Conservation (phyloP, 257 asterid genomes). For the Galeopsis tetrahit region DNA sequence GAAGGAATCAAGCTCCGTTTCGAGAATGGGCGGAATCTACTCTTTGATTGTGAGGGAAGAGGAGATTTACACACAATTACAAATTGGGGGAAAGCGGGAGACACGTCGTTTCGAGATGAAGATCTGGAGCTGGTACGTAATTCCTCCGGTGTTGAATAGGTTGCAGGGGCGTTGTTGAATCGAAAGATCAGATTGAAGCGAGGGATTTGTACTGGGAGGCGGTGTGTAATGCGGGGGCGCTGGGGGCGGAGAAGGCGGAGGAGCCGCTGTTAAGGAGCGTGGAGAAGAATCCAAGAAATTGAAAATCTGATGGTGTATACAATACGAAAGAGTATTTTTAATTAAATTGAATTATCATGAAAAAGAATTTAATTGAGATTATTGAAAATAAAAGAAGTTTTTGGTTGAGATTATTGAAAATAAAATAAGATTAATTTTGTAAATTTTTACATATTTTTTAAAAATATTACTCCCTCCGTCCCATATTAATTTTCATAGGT, state of each 20-base stretch:
- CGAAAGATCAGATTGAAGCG: slow-evolving; percentile 56
- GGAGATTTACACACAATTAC: slow-evolving; percentile 41
- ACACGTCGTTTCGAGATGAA: slow-evolving; percentile 45
- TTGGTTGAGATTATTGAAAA: too few relatives aligned
- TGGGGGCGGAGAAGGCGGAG: slow-evolving; percentile 73
- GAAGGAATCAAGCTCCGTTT: too few relatives aligned
- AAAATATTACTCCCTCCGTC: too few relatives aligned
- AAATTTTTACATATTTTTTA: too few relatives aligned
- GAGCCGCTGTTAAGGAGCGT: slow-evolving; percentile 50
- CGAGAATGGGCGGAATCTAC: slow-evolving; percentile 81
- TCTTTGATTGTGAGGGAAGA: slow-evolving; percentile 63
- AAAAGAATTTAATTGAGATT: too few relatives aligned
- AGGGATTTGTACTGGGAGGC: slow-evolving; percentile 88
- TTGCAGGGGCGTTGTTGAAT: slow-evolving; percentile 55
- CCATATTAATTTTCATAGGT: too few relatives aligned
- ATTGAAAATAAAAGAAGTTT: too few relatives aligned
- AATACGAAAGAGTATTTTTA: too few relatives aligned
- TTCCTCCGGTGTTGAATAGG: slow-evolving; percentile 66
- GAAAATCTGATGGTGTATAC: too few relatives aligned
- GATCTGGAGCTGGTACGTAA: slow-evolving; percentile 70
- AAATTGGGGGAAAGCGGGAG: slow-evolving; percentile 21
- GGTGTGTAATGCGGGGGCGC: slow-evolving; percentile 52
- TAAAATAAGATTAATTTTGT: too few relatives aligned
- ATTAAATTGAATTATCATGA: too few relatives aligned
- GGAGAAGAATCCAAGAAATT: slow-evolving; percentile 81